phyloP scores from a whole-genome alignment of 2,329 filamentous ascomycete genomes.

The Colletotrichum incanum region DNA sequence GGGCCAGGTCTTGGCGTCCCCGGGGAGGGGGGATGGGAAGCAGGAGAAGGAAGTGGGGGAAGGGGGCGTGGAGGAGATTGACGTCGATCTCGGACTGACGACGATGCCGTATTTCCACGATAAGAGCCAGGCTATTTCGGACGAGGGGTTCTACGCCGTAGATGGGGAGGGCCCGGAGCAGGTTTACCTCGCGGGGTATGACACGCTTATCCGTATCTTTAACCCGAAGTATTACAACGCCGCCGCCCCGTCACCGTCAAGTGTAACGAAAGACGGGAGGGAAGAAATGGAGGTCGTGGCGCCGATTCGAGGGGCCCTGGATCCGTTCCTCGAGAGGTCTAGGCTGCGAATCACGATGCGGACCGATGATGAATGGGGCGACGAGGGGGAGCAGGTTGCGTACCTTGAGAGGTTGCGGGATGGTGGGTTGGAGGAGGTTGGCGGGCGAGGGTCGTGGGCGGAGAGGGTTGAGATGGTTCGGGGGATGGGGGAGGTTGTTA shows the following conservation, averaged over 20 bases:
- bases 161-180: conserved; percentile 60
- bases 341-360: conserved; percentile 76
- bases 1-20: not conserved
- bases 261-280: not conserved
- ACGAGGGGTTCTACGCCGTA: conserved; percentile 58
- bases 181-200: conserved; percentile 81
- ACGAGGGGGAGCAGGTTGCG: conserved; percentile 65
- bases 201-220: conserved; percentile 82
- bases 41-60: not conserved
- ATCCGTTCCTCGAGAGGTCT: conserved; percentile 75
- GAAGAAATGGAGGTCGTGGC: conserved; percentile 43
- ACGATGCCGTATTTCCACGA: conserved; percentile 82
- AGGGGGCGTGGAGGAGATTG: conserved; percentile 33
- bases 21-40: not conserved
- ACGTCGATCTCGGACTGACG: conserved; percentile 79
- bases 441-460: conserved; percentile 73
- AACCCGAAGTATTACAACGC: conserved; percentile 78
- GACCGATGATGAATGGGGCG: conserved; percentile 73
- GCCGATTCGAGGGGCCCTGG: conserved; percentile 68
- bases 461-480: conserved; percentile 72
- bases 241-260: conserved; percentile 6
- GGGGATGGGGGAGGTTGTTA: conserved; percentile 60
- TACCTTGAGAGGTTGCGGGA: conserved; percentile 68
- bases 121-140: conserved; percentile 74
- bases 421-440: conserved; percentile 65